Evolutionary conservation across 495 filamentous ascomycete genomes (phyloP), one percentile per base, ranked within the genome.

Genomic region (Hypoxylon subgilvum): DNA sequence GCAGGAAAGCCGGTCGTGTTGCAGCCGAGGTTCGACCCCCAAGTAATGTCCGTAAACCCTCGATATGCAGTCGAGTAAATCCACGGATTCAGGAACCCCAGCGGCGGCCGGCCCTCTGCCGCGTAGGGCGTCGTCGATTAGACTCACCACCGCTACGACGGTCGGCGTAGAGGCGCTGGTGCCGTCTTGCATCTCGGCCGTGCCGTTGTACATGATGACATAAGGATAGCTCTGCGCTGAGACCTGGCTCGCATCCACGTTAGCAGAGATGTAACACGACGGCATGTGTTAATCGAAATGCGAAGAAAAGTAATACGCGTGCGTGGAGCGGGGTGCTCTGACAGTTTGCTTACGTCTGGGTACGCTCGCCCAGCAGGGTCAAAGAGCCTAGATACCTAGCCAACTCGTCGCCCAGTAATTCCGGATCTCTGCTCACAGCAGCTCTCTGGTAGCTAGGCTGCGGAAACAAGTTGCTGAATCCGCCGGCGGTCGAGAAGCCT

Each of bases 1-100:
- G 76, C 74, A 13, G 51, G 48, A 61, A 84, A 86, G 1, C 82
- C 83, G n/a, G 67, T 21, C 7, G 81, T 82, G 19, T 75, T 74
- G 69, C 84, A 87, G 1, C 81, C 80, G 4, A 72, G 66, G 63
- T 86, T 86, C 0, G 65, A 73, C 0, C 85, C 85, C 9, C 55
- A 66, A 10, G 74, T 82, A 38, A 88, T 74, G 65, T 88, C 85
- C 47, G 35, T 17, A 13, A 50, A 50, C 2, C 21, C 34, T 8
- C 6, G 22, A 0, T 32, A 10, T 2, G 21, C 34, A 6, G 7
- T 40, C 12, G 46, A 25, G 22, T 27, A 90, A 16, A 90, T 57
- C 79, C 81, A 86, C 0, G 86, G 86, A 64, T 91, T 90, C 18
- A 88, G 64, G 72, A 87, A 89, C 0, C 88, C 88, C 46, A 89